phyloP scores from a whole-genome alignment of 441 rosid species.

The Populus hybrid region DNA sequence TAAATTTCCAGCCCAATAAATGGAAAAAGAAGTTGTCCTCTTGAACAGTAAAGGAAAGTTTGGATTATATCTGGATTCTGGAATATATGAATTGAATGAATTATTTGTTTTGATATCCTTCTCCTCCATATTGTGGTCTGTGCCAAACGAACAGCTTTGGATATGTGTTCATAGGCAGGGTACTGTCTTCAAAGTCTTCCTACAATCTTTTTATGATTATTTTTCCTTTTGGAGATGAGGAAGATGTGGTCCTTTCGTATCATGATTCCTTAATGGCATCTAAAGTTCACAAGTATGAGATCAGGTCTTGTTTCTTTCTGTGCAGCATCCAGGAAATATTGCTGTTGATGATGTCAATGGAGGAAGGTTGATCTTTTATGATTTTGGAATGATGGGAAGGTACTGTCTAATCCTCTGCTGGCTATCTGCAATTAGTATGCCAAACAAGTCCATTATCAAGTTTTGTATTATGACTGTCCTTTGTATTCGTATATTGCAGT shows the following conservation, averaged over 20 bases:
- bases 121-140: background rate
- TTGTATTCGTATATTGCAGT: slow-evolving; percentile 42
- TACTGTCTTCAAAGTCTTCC: background rate
- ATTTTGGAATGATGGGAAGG: slow-evolving; percentile 99
- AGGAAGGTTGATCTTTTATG: slow-evolving; percentile 93
- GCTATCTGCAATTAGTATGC: slow-evolving; percentile 3
- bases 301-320: slow-evolving; percentile 5
- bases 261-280: background rate
- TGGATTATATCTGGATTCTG: background rate
- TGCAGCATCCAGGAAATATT: slow-evolving; percentile 98
- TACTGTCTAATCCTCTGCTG: slow-evolving; percentile 29
- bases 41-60: background rate
- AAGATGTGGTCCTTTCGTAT: background rate
- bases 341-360: slow-evolving; percentile 99
- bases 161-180: background rate
- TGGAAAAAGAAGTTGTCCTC: background rate
- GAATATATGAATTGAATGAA: background rate
- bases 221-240: background rate
- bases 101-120: background rate
- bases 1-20: background rate
- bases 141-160: background rate
- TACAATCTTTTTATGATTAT: background rate
- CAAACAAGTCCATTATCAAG: slow-evolving; percentile 9
- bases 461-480: slow-evolving; percentile 15
- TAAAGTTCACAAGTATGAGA: background rate